Conservation (phyloP, 257 asterid genomes). For the Buddleja alternifolia region DNA sequence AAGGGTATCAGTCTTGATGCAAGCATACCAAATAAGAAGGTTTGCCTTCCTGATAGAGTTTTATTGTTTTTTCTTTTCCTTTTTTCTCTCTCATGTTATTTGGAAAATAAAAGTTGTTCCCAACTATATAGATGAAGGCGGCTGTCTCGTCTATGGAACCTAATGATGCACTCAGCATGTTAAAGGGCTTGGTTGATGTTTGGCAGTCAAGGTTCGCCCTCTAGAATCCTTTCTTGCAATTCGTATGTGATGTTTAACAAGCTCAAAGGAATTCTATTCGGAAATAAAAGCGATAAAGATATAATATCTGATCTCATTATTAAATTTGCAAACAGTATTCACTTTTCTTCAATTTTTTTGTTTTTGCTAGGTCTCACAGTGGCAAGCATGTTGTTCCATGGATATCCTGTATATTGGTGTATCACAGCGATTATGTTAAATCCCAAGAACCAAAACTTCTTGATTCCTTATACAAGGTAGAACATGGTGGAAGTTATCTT, state of each 20-base stretch:
- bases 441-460: slow-evolving; percentile 72
- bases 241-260: background rate
- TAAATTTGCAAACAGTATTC: slow-evolving; percentile 1
- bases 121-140: slow-evolving; percentile 56
- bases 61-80: background rate
- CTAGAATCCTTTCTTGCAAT: background rate
- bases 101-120: slow-evolving; percentile 13
- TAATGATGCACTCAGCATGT: slow-evolving; percentile 56
- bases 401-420: slow-evolving; percentile 71
- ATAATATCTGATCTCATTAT: background rate
- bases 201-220: slow-evolving; percentile 81
- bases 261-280: background rate
- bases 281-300: background rate
- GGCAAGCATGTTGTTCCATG: slow-evolving; percentile 76
- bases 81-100: background rate
- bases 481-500: slow-evolving; percentile 16
- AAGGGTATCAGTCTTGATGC: slow-evolving; percentile 65
- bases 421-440: slow-evolving; percentile 61
- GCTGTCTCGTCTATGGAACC: slow-evolving; percentile 63
- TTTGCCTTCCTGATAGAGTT: slow-evolving; percentile 28
- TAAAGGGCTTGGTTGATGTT: slow-evolving; percentile 59
- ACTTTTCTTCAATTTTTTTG: slow-evolving; percentile 10
- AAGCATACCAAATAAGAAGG: slow-evolving; percentile 67
- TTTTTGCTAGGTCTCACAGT: slow-evolving; percentile 53
- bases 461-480: slow-evolving; percentile 79